Base-by-base conservation (phyloP, 1,284 basidiomycete genomes). In the Chondrostereum purpureum region DNA sequence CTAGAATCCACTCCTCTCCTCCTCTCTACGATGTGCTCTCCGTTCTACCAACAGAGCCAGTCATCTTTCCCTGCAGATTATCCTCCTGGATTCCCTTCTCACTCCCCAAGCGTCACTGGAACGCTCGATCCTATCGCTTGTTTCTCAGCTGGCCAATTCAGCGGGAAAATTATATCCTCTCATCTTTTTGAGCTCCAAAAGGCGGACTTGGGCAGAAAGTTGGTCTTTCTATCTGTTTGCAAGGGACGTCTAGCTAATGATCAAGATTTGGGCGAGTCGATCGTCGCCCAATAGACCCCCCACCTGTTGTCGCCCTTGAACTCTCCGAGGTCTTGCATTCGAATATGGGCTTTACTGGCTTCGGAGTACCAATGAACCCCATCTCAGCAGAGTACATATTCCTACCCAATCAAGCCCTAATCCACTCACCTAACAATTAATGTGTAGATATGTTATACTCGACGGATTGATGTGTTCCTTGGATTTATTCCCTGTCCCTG, bases 381-480 rank as follows among this genome's bases (percentile, higher is more conserved):
- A n/a, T n/a, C n/a, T n/a, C n/a, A 50, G 33, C 51, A 58, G 38
- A 54, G 64, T 8, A 60, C 5, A 2, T 68, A 68, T 1, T 59
- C 65, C 1, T 44, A 58, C 0, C 54, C 69, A 51, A 57, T 55
- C n/a, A 74, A 77, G 50, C 53, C 58, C 37, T 73, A 77, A 52
- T 54, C 78, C 16, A 16, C 38, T 8, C n/a, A 27, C 14, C 24
- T n/a, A n/a, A n/a, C n/a, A 41, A 27, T 36, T 20, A 34, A 12
- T 18, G 27, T 13, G 44, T 49, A 51, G 20, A 52, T 18, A 13
- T 3, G 5, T 33, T 12, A 13, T 34, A 13, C 24, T n/a, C 21
- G 66, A 76, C 20, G 78, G 78, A 8, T 64, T 82, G 12, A 58
- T 83, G 3, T 83, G 80, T 56, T 78, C 76, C 3, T 75, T 80